Conservation (phyloP, 352 stramenopile genomes). For the Aphanomyces invadans region DNA sequence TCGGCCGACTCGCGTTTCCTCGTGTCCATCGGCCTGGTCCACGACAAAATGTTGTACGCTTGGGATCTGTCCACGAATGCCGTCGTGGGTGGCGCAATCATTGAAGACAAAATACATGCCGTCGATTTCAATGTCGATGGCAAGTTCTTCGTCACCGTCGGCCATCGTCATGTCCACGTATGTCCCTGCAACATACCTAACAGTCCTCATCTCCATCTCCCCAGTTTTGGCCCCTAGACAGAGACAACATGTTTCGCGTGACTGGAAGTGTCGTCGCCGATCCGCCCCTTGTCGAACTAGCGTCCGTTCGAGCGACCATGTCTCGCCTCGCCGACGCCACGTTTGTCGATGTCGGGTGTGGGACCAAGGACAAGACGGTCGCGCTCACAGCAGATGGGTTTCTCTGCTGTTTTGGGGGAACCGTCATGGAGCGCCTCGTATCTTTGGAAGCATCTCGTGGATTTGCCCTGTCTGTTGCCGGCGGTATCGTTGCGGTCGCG, state of each 20-base stretch:
- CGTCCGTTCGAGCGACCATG: conserved; percentile 47
- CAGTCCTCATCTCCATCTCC: too few relatives aligned
- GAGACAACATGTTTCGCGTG: conserved; percentile 38
- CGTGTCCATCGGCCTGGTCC: conserved; percentile 63
- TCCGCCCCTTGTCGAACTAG: conserved; percentile 41
- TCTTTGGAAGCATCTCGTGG: conserved; percentile 52
- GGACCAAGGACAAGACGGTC: conserved; percentile 62
- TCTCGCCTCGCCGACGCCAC: conserved; percentile 50
- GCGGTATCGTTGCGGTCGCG: conserved; percentile 60
- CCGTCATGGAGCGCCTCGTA: conserved; percentile 59
- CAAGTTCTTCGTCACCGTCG: conserved; percentile 77
- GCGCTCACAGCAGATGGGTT: conserved; percentile 60
- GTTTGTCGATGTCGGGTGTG: conserved; percentile 63
- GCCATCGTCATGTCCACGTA: conserved; percentile 73
- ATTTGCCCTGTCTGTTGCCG: conserved; percentile 66
- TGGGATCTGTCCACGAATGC: conserved; percentile 50
- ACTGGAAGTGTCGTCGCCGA: conserved; percentile 50
- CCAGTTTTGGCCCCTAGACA: conserved; percentile 74
- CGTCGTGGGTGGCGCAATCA: conserved; percentile 37
- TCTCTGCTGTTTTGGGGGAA: conserved; percentile 66
- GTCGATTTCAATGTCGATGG: conserved; percentile 62
- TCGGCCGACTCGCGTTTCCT: conserved; percentile 52
- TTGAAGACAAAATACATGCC: conserved; percentile 62
- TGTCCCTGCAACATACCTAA: too few relatives aligned
- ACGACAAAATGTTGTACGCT: conserved; percentile 73